Conservation (phyloP, 768 basidiomycete species). For the Tricholoma sp. region DNA sequence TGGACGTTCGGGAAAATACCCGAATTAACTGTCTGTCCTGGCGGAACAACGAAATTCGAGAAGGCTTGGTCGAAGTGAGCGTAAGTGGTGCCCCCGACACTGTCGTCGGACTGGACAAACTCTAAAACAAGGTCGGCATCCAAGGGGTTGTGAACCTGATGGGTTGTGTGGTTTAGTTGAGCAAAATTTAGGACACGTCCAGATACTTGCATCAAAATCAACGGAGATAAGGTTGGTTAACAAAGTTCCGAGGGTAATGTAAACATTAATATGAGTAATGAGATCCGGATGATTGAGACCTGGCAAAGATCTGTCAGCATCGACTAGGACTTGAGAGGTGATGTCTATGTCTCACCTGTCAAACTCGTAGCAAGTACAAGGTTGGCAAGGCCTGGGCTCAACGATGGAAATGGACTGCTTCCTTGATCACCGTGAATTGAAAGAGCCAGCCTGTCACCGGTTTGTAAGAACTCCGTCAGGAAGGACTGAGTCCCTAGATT, state of each 20-base stretch:
- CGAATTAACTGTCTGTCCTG: slow-evolving; percentile 55
- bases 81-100: slow-evolving; percentile 46
- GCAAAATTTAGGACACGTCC: neutral
- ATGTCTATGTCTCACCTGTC: slow-evolving; percentile 30
- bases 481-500: slow-evolving; percentile 35
- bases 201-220: slow-evolving; percentile 49
- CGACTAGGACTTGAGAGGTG: neutral
- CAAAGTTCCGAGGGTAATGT: slow-evolving; percentile 46
- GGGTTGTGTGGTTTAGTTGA: neutral
- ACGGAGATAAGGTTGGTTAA: slow-evolving; percentile 45
- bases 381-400: slow-evolving; percentile 50
- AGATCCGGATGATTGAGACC: slow-evolving; percentile 50
- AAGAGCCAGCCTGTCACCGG: slow-evolving; percentile 39
- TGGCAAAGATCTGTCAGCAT: slow-evolving; percentile 6
- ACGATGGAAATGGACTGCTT: slow-evolving; percentile 59
- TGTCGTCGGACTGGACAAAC: slow-evolving; percentile 51
- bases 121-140: slow-evolving; percentile 52
- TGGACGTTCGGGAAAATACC: slow-evolving; percentile 54
- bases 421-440: slow-evolving; percentile 53
- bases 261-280: slow-evolving; percentile 51
- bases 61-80: slow-evolving; percentile 57
- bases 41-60: slow-evolving; percentile 48
- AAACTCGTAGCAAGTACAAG: slow-evolving; percentile 46
- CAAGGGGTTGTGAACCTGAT: slow-evolving; percentile 49
- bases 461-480: slow-evolving; percentile 55